These are phyloP conservation scores for Ascochyta lentis DNA, from an alignment of 2,329 filamentous ascomycete genomes.

Conservation along the genomic window DNA sequence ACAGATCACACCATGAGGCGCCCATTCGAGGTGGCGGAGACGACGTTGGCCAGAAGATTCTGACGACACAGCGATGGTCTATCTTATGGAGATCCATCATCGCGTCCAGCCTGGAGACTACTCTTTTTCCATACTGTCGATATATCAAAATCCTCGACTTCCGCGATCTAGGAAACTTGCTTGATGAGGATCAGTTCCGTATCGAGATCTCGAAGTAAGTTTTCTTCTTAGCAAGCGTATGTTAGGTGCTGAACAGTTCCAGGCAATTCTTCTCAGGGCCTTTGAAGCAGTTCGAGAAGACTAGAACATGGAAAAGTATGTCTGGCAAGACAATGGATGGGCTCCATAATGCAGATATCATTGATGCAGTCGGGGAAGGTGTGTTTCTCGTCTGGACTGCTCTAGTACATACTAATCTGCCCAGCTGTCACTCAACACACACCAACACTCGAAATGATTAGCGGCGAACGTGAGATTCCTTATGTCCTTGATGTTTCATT, in stretches of 20 bases:
- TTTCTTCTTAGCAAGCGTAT: not conserved
- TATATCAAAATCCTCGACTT: constrained; percentile 71
- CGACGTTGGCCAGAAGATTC: constrained; percentile 51
- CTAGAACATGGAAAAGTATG: constrained; percentile 28
- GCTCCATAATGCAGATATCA: constrained; percentile 51
- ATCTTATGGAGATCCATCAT: constrained; percentile 73
- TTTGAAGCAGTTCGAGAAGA: constrained; percentile 53
- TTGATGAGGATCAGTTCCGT: constrained; percentile 66
- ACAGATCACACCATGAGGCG: constrained; percentile 53
- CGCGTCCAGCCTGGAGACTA: constrained; percentile 67
- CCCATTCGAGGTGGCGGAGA: constrained; percentile 55
- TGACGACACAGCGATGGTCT: constrained; percentile 64
- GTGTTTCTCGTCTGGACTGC: constrained; percentile 12
- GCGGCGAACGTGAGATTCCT: constrained; percentile 55
- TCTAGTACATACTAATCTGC: constrained; percentile 16
- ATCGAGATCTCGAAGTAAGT: constrained; percentile 64
- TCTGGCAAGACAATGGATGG: constrained; percentile 40
- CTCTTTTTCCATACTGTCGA: constrained; percentile 71
- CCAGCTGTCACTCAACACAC: constrained; percentile 56
- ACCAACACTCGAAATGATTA: constrained; percentile 65
- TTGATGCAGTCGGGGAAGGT: constrained; percentile 59
- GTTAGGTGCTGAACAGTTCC: constrained; percentile 12
- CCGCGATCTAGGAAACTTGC: constrained; percentile 64
- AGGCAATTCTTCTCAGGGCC: constrained; percentile 61
- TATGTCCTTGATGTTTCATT: not conserved